These are phyloP conservation scores for Aspergillus carbonarius DNA, from an alignment of 2,329 filamentous ascomycete genomes.

Conservation along the genomic window DNA sequence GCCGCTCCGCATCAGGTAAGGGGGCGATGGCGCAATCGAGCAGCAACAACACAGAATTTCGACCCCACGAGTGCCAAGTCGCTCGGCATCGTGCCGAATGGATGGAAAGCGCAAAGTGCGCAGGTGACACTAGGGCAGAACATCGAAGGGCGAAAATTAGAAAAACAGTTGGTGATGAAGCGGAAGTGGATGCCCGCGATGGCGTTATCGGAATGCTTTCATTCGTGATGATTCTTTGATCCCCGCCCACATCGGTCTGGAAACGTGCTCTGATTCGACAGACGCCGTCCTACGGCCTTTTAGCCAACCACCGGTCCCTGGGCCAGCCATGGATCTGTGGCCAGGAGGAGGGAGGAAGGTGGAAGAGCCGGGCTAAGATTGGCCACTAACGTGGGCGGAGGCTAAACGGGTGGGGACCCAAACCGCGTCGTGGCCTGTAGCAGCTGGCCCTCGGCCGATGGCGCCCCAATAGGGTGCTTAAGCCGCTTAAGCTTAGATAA, in stretches of 20 bases:
- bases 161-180: background rate
- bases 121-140: background rate
- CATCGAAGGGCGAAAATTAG: background rate
- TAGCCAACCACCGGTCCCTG: background rate
- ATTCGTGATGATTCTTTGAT: background rate
- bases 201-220: background rate
- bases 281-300: background rate
- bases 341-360: background rate
- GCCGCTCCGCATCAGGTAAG: background rate
- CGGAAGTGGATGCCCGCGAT: background rate
- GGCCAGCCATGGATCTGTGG: background rate
- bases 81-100: background rate
- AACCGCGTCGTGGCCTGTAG: background rate
- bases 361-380: background rate
- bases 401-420: background rate
- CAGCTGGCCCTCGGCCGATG: background rate
- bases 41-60: background rate
- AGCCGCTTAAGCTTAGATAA: slow-evolving; percentile 2
- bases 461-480: background rate
- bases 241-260: background rate
- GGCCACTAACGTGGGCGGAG: background rate
- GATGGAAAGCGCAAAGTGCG: background rate
- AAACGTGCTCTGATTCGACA: background rate
- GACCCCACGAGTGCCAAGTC: background rate
- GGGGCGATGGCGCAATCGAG: background rate